A percentile compares a stretch with the other conserved stretches of the same genome.
phyloP scores from a whole-genome alignment of 768 basidiomycete species.

The Collybiopsis luxurians region DNA sequence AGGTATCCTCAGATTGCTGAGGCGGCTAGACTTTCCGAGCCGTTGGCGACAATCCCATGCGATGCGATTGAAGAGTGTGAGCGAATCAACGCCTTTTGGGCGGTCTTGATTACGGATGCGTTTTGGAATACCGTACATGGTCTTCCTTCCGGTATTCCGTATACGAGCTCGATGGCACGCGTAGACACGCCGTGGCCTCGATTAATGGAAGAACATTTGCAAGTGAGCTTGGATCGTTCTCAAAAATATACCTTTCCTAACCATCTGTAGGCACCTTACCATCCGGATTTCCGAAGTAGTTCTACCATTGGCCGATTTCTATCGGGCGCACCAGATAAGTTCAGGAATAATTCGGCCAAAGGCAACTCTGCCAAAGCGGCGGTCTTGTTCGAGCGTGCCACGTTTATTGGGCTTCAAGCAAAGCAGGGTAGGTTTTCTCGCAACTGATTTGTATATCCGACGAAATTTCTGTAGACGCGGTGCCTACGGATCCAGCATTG shows the following conservation, averaged over 20 bases:
- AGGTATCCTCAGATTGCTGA: constrained; percentile 11
- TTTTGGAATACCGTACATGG: constrained; percentile 44
- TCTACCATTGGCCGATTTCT: constrained; percentile 28
- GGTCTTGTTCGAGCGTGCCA: constrained; percentile 32
- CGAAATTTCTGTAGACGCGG: too few relatives aligned
- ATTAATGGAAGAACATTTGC: constrained; percentile 17
- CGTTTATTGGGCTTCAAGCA: constrained; percentile 14
- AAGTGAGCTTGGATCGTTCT: constrained; percentile 7
- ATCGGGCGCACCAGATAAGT: constrained; percentile 21
- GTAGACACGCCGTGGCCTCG: constrained; percentile 37
- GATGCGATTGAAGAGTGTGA: constrained; percentile 58
- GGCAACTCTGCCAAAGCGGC: constrained; percentile 28
- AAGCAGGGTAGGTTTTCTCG: constrained; percentile 16
- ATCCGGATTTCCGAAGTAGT: constrained; percentile 15
- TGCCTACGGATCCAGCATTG: neutral
- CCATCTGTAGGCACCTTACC: constrained; percentile 11
- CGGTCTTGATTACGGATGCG: constrained; percentile 54
- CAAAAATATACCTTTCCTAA: too few relatives aligned
- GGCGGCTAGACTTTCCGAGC: constrained; percentile 20
- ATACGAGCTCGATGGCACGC: constrained; percentile 28
- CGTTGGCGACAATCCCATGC: constrained; percentile 18
- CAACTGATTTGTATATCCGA: too few relatives aligned
- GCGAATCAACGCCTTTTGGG: constrained; percentile 66
- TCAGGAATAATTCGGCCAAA: constrained; percentile 17
- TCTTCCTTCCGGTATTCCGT: constrained; percentile 39